Conservation (phyloP, 2,329 filamentous ascomycete genomes). For the Sporothrix luriei region DNA sequence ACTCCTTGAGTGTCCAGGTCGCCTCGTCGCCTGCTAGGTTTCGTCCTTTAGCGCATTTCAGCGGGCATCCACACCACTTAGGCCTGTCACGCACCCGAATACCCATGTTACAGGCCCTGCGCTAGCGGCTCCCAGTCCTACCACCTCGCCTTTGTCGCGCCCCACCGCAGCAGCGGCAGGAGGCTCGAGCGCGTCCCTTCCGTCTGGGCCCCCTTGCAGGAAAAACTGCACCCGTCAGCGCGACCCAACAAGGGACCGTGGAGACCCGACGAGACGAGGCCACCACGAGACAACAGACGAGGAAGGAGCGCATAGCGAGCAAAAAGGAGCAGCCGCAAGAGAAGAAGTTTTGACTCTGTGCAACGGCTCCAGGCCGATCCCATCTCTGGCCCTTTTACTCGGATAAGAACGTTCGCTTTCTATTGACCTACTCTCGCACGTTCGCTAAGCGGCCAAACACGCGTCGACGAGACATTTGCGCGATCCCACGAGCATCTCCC, state of each 20-base stretch:
- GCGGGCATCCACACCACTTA: no score
- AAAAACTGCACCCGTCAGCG: slow-evolving; percentile 8
- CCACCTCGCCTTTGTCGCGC: neutral
- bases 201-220: slow-evolving; percentile 27
- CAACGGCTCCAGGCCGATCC: neutral
- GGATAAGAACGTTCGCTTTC: neutral
- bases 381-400: neutral
- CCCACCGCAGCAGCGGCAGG: slow-evolving; percentile 16
- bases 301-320: neutral
- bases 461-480: slow-evolving; percentile 15
- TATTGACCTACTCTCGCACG: neutral
- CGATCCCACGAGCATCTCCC: slow-evolving; percentile 5
- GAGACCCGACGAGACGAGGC: neutral
- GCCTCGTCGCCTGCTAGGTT: no score
- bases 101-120: no score
- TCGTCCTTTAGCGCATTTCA: no score
- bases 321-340: slow-evolving; percentile 3
- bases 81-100: neutral
- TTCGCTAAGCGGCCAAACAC: neutral
- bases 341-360: neutral
- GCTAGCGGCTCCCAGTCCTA: neutral
- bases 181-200: slow-evolving; percentile 34
- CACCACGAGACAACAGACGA: neutral
- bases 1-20: no score
- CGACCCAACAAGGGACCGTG: neutral